Base-by-base conservation (phyloP, 2,329 filamentous ascomycete species). In the Periconia sp. region DNA sequence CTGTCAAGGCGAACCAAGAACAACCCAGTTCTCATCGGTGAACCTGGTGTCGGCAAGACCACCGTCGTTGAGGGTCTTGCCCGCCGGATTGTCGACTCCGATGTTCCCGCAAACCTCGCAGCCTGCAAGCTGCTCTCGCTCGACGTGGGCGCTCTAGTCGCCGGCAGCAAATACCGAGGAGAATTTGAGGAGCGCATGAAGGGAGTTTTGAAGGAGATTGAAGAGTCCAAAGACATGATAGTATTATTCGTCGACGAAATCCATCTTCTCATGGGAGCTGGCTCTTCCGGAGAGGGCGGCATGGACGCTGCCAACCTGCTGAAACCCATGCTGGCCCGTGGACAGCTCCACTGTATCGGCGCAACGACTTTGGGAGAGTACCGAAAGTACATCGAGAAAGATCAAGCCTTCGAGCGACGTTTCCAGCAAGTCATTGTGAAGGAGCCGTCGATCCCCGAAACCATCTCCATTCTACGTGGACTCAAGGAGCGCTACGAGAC, bases 131-230 rank as follows among this genome's bases (percentile, higher is more conserved):
- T 99, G 47, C 85, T 99, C 43, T 96, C 94, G 4, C 84, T 99
- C 32, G 94, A 99, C 64, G 92, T 99, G 34, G 94, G 94, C 60
- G 88, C 92, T 17, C 79, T 99, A 43, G 92, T 99, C 52, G 94
- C 94, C 45, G 94, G 94, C 57, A 96, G 91, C 82, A 99, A 99
- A 75, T 99, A 95, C 77, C 86, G 94, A 36, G 94, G 94, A 76
- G 94, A 99, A 71, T 99, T 99, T 47, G 94, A 99, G 71, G 94
- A 99, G 78, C 85, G 94, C 59, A 97, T 99, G 92, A 99, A 99
- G 81, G 92, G 92, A 41, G 94, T 99, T 4, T 73, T 99, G 61
- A 99, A 97, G 72, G 94, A 99, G 75, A 96, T 99, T 46, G 83
- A 92, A 57, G 86, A 95, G 43, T 90, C 91, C 37, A 95, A 94